Evolutionary conservation across 805 yeast genomes (phyloP).

Genomic region (Saccharomycopsis sp.): DNA sequence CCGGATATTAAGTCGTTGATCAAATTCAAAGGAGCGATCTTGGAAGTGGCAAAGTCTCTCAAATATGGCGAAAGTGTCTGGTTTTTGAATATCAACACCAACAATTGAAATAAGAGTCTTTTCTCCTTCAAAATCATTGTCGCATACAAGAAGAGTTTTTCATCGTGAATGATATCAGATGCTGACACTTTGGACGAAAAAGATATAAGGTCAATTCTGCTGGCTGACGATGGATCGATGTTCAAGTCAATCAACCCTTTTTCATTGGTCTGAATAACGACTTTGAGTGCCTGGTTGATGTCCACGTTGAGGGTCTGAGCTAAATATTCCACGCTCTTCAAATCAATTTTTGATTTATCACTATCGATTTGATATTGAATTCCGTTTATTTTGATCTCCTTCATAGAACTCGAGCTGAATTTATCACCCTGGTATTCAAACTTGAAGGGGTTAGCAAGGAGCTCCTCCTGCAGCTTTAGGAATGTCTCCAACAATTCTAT

Average conservation of each 20-base stretch:
- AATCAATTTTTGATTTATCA: background rate
- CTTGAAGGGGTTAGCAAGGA: constrained; percentile 10
- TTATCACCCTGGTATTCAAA: background rate
- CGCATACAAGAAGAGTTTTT: constrained; percentile 9
- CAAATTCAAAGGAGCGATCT: background rate
- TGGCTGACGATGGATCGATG: constrained; percentile 7
- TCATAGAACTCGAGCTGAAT: background rate
- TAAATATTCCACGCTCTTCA: constrained; percentile 9
- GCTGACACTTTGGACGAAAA: background rate
- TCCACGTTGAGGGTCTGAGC: constrained; percentile 35
- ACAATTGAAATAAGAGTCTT: constrained; percentile 9
- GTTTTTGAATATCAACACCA: constrained; percentile 10
- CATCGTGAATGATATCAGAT: background rate
- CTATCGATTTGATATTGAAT: background rate
- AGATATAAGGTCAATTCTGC: background rate
- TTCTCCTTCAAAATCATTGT: constrained; percentile 14
- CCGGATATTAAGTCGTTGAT: constrained; percentile 4
- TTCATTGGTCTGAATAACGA: constrained; percentile 35
- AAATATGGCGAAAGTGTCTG: constrained; percentile 5
- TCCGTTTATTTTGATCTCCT: constrained; percentile 2
- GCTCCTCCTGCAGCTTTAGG: constrained; percentile 1
- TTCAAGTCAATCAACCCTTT: constrained; percentile 10
- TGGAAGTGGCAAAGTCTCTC: background rate
- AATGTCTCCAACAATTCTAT: constrained; percentile 6
- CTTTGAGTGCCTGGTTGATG: constrained; percentile 41